These are phyloP conservation scores for Puccinia polysora DNA, from an alignment of 1,284 basidiomycete genomes.

Conservation along the genomic window DNA sequence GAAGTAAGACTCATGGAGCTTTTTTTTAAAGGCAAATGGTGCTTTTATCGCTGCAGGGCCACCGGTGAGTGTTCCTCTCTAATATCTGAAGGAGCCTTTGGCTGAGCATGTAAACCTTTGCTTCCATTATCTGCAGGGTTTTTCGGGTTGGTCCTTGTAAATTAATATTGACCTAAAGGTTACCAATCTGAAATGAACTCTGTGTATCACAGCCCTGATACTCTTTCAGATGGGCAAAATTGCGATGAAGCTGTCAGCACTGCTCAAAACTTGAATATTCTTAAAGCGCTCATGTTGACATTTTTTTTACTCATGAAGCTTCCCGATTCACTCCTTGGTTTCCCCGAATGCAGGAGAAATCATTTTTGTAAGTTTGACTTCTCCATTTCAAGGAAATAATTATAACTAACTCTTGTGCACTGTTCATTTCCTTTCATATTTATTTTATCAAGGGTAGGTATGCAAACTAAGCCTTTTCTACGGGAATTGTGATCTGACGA, in stretches of 20 bases:
- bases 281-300: background rate
- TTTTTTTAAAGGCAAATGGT: conserved; percentile 25
- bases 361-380: conserved; percentile 12
- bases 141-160: too few species aligned
- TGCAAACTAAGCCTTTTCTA: background rate
- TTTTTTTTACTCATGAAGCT: background rate
- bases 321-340: conserved; percentile 23
- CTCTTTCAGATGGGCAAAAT: conserved; percentile 35
- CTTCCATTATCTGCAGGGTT: too few species aligned
- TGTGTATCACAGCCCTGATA: conserved; percentile 4
- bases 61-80: conserved; percentile 4
- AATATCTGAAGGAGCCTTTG: background rate
- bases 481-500: background rate
- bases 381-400: too few species aligned
- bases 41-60: conserved; percentile 32
- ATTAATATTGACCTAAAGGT: too few species aligned
- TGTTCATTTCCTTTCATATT: background rate
- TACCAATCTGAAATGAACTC: too few species aligned
- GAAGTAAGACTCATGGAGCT: too few species aligned
- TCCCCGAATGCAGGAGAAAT: conserved; percentile 23
- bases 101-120: background rate
- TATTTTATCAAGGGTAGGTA: background rate
- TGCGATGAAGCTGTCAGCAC: conserved; percentile 12
- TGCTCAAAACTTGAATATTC: background rate
- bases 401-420: background rate